Conservation (phyloP, 2,329 filamentous ascomycete genomes). For the Paradendryphiella salina region DNA sequence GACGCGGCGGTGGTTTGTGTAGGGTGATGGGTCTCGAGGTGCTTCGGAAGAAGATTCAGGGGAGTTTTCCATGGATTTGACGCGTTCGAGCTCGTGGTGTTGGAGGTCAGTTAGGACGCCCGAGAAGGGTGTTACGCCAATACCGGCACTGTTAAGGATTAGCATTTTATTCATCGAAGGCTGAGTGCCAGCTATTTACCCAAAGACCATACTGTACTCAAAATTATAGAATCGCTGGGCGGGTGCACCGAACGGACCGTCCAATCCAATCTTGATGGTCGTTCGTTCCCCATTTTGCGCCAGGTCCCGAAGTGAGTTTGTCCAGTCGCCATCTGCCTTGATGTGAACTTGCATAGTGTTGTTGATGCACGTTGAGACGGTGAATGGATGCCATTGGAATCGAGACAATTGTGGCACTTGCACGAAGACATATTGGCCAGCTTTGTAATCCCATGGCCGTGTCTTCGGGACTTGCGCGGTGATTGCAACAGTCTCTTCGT, state of each 20-base stretch:
- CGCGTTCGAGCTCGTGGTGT: slow-evolving; percentile 47
- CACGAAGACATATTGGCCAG: slow-evolving; percentile 62
- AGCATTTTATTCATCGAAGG: background rate
- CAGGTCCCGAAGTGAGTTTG: slow-evolving; percentile 51
- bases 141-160: slow-evolving; percentile 50
- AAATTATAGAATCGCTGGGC: slow-evolving; percentile 63
- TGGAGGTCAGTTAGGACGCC: slow-evolving; percentile 61
- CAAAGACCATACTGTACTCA: slow-evolving; percentile 59
- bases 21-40: slow-evolving; percentile 24
- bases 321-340: slow-evolving; percentile 64
- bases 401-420: slow-evolving; percentile 58
- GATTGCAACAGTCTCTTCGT: slow-evolving; percentile 58
- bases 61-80: slow-evolving; percentile 19
- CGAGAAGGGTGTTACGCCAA: slow-evolving; percentile 62
- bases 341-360: slow-evolving; percentile 60
- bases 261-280: slow-evolving; percentile 57
- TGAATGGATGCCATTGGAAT: slow-evolving; percentile 65
- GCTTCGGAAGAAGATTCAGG: slow-evolving; percentile 12
- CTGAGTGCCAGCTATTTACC: slow-evolving; percentile 12
- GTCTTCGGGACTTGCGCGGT: slow-evolving; percentile 54
- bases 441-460: slow-evolving; percentile 57
- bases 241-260: slow-evolving; percentile 62
- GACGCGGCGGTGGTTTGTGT: slow-evolving; percentile 53
- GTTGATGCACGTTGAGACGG: slow-evolving; percentile 59
- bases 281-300: slow-evolving; percentile 44